phyloP scores from a whole-genome alignment of 2,329 filamentous ascomycete genomes.

The Aspergillus niger region DNA sequence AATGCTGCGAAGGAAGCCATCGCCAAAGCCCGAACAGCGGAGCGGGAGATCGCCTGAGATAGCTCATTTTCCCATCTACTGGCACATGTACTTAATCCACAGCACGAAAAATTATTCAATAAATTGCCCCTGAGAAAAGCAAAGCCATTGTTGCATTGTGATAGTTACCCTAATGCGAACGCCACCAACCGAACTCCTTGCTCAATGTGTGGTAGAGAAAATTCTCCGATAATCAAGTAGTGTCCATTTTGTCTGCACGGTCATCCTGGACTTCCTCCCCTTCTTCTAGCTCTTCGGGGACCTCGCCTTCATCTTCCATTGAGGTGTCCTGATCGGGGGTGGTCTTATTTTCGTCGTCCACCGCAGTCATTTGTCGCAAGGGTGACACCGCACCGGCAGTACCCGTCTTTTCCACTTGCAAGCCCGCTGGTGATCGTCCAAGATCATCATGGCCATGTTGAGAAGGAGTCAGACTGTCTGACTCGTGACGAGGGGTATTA shows the following conservation, averaged over 20 bases:
- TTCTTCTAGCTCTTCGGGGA: slow-evolving; percentile 50
- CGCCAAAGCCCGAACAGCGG: slow-evolving; percentile 40
- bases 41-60: slow-evolving; percentile 41
- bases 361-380: slow-evolving; percentile 39
- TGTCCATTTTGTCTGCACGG: slow-evolving; percentile 68
- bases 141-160: slow-evolving; percentile 24
- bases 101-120: slow-evolving; percentile 3
- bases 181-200: slow-evolving; percentile 32
- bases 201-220: slow-evolving; percentile 25
- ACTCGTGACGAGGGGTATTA: slow-evolving; percentile 54
- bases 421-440: slow-evolving; percentile 24
- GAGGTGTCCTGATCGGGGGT: slow-evolving; percentile 55
- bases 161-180: slow-evolving; percentile 21
- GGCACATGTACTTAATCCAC: neutral
- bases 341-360: slow-evolving; percentile 40
- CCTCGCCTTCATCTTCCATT: slow-evolving; percentile 58
- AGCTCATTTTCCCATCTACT: neutral
- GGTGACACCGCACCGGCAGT: slow-evolving; percentile 39
- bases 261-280: slow-evolving; percentile 53
- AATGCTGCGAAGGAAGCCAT: slow-evolving; percentile 47
- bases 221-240: slow-evolving; percentile 33
- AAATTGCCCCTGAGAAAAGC: slow-evolving; percentile 4
- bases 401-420: slow-evolving; percentile 37
- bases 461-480: slow-evolving; percentile 45
- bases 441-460: slow-evolving; percentile 38